Evolutionary conservation across 805 yeast genomes (phyloP), one percentile per base, ranked within the genome.

Genomic region (Wickerhamiella kazuoi): DNA sequence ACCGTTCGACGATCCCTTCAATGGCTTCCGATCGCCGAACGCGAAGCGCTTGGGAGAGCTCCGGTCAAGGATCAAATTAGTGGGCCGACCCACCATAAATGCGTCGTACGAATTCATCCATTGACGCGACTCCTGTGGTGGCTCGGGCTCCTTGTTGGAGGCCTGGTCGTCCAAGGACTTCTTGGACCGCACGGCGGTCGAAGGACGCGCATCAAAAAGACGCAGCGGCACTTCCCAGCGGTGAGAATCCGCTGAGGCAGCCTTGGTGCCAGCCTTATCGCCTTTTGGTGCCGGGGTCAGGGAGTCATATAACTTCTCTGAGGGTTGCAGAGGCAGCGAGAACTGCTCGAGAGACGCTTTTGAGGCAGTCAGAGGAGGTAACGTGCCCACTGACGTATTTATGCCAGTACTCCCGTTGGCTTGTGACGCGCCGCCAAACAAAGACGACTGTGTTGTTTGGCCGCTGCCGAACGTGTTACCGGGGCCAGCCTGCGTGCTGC

Each of bases 281-380:
- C 8, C 21, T 13, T 30, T 30, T 15, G 32, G 31, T 14, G 45
- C 47, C 17, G 36, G 31, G 6, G 46, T 40, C 15, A 50, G 42
- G 2, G 54, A 49, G 4, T 45, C 41, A 42, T 50, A 50, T n/a
- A 46, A 48, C 33, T 47, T 50, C 9, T 40, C 40, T 3, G 51
- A 37, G 3, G 54, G 51, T 2, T 40, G 28, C 23, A 52, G 35
- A 13, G 38, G 29, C 36, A 40, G 50, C 15, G 56, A 42, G 1
- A 56, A 49, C 40, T 54, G 55, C 37, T 54, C 53, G n/a, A 54
- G 42, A 0, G 51, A 40, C 1, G 57, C 51, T 2, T 41, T 33
- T 18, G 50, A 39, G 21, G 33, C 30, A 14, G 28, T 26, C 34
- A 34, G 43, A 14, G 29, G 36, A 26, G 17, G 14, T 21, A 29